Evolutionary conservation across 768 basidiomycete genomes (phyloP), one percentile per base, ranked within the genome.

Genomic region (Leccinum pellstonianum): DNA sequence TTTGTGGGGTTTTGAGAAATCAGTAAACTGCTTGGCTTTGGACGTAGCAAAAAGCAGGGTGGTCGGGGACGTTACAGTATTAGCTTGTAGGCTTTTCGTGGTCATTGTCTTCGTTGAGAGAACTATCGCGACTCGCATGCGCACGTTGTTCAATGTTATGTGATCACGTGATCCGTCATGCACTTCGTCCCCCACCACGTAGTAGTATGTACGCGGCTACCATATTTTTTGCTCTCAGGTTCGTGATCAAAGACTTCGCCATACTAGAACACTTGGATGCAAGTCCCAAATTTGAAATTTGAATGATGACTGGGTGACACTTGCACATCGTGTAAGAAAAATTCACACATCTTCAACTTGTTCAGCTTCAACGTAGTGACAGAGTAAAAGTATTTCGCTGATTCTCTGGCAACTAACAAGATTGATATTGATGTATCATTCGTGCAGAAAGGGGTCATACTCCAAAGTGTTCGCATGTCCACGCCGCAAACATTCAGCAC

Each of bases 1-100:
- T 53, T 71, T 75, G 21, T 72, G 46, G 2, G 77, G 79, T 61
- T 75, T 79, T 29, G 69, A 66, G 37, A 68, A 64, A 46, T 72
- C 51, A 0, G 60, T n/a, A 33, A 71, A 9, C 1, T 64, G 49
- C 35, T 68, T 68, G 33, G 62, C 63, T 53, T 57, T 63, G 17
- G 70, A 58, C 0, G 70, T 54, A 5, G 68, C 49, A 29, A 71
- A 72, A n/a, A 72, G 66, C 0, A 63, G 38, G 3, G 67, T 67
- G 2, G 69, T 58, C 1, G 70, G 69, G 14, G 70, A 71, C 63
- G 60, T n/a, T 15, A 25, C 12, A 49, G 58, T n/a, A 11, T 33
- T 33, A 21, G 37, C 12, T 33, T 23, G 48, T 9, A 38, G 5
- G 2, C 27, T 43, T 49, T 56, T 62, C 46, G 61, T 61, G 46